Conservation (phyloP, 1,139 yeast genomes). For the Debaryomyces udenii region DNA sequence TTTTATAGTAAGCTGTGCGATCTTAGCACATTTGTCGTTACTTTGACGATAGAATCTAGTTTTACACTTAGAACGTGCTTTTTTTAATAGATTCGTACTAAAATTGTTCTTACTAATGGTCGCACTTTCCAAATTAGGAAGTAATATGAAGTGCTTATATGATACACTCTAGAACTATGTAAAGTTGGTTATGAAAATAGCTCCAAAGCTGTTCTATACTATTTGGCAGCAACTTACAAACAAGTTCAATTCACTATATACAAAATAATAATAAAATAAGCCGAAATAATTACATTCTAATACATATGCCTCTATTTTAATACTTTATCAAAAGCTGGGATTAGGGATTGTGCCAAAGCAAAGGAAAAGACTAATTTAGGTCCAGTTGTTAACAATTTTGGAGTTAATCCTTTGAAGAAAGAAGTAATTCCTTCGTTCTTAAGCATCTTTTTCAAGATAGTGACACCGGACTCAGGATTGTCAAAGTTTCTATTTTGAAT, state of each 20-base stretch:
- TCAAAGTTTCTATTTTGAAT: conserved; percentile 96
- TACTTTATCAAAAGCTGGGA: conserved; percentile 88
- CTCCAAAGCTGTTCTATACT: neutral
- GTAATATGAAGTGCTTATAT: conserved; percentile 3
- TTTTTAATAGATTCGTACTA: too few species aligned
- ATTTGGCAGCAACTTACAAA: neutral
- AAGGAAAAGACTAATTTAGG: conserved; percentile 97
- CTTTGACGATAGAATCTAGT: too few species aligned
- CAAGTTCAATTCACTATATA: conserved; percentile 6
- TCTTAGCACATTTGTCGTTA: too few species aligned
- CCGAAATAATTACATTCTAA: neutral
- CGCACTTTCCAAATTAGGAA: conserved; percentile 9
- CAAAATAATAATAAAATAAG: conserved; percentile 3
- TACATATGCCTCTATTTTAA: conserved; percentile 29
- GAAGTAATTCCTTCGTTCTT: conserved; percentile 86
- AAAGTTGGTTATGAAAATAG: too few species aligned
- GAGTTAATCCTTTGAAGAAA: conserved; percentile 97
- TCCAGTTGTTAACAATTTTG: conserved; percentile 95
- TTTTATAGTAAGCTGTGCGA: neutral
- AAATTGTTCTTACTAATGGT: conserved; percentile 1
- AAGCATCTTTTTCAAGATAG: conserved; percentile 89
- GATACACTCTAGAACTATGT: too few species aligned
- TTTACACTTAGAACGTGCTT: too few species aligned
- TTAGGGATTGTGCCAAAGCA: conserved; percentile 94
- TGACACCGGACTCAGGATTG: conserved; percentile 91